Evolutionary conservation across 1,284 basidiomycete genomes (phyloP), one percentile per base, ranked within the genome.

Genomic region (Taiwanofungus camphoratus): DNA sequence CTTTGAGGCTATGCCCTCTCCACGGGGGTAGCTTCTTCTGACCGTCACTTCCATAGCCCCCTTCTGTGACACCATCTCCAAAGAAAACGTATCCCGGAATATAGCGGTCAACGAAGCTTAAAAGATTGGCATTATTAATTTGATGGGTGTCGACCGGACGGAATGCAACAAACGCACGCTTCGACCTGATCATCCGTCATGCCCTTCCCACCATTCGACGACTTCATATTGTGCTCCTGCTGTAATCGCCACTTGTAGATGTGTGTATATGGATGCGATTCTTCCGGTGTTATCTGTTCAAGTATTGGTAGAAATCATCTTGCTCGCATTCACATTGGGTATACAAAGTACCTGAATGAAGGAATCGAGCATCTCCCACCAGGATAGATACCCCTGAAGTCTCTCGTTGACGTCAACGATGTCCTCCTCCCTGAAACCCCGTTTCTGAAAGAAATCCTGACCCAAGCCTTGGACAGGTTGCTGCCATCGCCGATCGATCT

Each of bases 141-240:
- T 13, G n/a, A n/a, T n/a, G n/a, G n/a, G n/a, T n/a, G n/a, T n/a
- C n/a, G n/a, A n/a, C n/a, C n/a, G n/a, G n/a, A n/a, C 20, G 42
- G 5, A 32, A 39, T 22, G 20, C 19, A 5, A 30, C 16, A 43
- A 22, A 31, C 36, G 53, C 65, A 93, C 76, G 61, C 64, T 59
- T 77, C 79, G 21, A 95, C 89, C 57, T 74, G 76, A 52, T 76
- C 78, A 54, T 94, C 90, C 0, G 79, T 73, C 92, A 96, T 94
- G 3, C 92, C 92, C 35, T 69, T 69, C 4, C 90, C 91, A 34
- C 89, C 90, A 50, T 92, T 93, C 30, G 60, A 60, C 0, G 74
- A 69, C 61, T 92, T 94, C 91, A 95, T 93, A 39, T 75, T 57
- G 46, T 86, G 87, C 56, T 96, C 92, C 61, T 94, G 92, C 60